phyloP scores from a whole-genome alignment of 2,329 filamentous ascomycete species.

The Lithohypha guttulata region DNA sequence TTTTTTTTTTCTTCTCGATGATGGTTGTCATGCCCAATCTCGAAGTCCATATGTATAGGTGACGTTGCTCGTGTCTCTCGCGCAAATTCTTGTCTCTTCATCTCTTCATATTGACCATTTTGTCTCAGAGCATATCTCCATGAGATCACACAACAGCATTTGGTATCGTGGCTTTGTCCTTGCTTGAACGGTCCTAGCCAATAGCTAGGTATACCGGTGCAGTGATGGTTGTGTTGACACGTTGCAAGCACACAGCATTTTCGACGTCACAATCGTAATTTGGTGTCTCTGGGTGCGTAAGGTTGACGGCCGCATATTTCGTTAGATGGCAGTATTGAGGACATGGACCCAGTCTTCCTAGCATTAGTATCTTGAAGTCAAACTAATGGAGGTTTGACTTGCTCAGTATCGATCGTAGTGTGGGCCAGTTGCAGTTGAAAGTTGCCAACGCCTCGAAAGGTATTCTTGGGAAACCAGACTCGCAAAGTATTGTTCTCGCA shows the following conservation, averaged over 20 bases:
- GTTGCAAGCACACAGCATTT: slow-evolving; percentile 14
- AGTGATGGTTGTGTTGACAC: slow-evolving; percentile 12
- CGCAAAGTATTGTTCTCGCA: slow-evolving; percentile 7
- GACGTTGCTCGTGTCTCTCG: too few relatives aligned
- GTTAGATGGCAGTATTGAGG: slow-evolving; percentile 11
- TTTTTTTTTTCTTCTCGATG: too few relatives aligned
- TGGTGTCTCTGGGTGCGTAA: slow-evolving; percentile 13
- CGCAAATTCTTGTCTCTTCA: too few relatives aligned
- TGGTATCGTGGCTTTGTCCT: too few relatives aligned
- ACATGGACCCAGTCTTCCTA: neutral
- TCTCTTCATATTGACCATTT: too few relatives aligned
- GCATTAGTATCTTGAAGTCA: neutral
- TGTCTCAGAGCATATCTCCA: too few relatives aligned
- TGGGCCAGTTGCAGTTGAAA: slow-evolving; percentile 16
- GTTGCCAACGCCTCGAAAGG: slow-evolving; percentile 15
- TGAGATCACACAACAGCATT: neutral
- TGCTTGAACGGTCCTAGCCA: slow-evolving; percentile 2
- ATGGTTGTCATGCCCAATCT: too few relatives aligned
- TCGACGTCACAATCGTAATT: slow-evolving; percentile 16
- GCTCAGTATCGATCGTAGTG: slow-evolving; percentile 18
- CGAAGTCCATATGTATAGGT: too few relatives aligned
- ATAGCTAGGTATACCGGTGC: slow-evolving; percentile 13
- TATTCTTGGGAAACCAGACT: slow-evolving; percentile 11
- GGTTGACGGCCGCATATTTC: slow-evolving; percentile 15
- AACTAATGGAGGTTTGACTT: neutral